Conservation (phyloP, 768 basidiomycete species). For the Phylloporus sp. region DNA sequence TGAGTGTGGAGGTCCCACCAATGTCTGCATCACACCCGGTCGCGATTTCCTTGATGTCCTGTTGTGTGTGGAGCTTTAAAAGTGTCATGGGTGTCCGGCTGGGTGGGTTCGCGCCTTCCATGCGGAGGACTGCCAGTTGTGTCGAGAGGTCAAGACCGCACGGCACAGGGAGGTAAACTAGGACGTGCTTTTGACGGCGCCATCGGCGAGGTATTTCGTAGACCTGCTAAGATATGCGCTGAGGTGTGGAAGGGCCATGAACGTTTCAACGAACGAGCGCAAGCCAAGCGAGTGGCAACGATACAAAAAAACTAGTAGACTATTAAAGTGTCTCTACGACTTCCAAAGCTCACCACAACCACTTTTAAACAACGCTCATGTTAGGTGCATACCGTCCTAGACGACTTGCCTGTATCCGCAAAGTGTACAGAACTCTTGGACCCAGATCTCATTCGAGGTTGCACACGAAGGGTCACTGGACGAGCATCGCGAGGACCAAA, state of each 20-base stretch:
- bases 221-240: slow-evolving; percentile 37
- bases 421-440: slow-evolving; percentile 4
- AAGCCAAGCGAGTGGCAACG: not conserved
- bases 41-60: slow-evolving; percentile 61
- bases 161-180: slow-evolving; percentile 8
- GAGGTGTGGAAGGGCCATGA: slow-evolving; percentile 27
- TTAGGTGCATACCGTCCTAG: not conserved
- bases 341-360: not conserved
- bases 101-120: slow-evolving; percentile 71
- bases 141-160: slow-evolving; percentile 11
- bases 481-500: not conserved
- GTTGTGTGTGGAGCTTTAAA: slow-evolving; percentile 56
- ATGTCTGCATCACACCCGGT: slow-evolving; percentile 87
- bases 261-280: not conserved
- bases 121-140: slow-evolving; percentile 53
- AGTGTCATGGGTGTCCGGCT: slow-evolving; percentile 60
- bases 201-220: slow-evolving; percentile 37
- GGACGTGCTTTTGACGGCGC: slow-evolving; percentile 39
- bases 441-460: not conserved
- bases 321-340: not conserved
- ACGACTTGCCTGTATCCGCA: not conserved
- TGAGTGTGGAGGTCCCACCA: slow-evolving; percentile 76
- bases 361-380: slow-evolving; percentile 6
- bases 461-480: not conserved
- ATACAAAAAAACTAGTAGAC: not conserved